Percentiles rank a stretch among this genome's conserved stretches.
Evolutionary conservation across 2,329 filamentous ascomycete species (phyloP).

Genomic region (Botrytis medusae): DNA sequence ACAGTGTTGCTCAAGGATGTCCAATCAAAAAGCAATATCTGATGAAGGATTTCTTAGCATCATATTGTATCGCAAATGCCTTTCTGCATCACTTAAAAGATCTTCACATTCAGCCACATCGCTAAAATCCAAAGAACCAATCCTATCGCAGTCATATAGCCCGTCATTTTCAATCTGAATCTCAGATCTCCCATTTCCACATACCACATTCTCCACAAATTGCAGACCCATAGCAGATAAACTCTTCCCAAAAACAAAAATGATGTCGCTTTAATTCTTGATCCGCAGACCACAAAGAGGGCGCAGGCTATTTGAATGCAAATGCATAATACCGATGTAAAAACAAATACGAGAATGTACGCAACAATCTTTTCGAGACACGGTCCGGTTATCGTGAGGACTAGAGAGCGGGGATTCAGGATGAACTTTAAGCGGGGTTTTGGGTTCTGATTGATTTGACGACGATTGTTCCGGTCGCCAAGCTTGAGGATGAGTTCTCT

Average conservation of each 20-base stretch:
- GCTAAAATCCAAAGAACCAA: neutral
- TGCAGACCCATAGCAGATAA: neutral
- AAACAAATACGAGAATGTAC: fast-evolving
- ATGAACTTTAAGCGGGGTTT: neutral
- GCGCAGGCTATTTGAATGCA: neutral
- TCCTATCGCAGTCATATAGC: neutral
- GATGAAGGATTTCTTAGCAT: neutral
- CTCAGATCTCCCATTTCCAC: neutral
- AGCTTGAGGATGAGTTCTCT: neutral
- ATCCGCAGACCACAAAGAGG: neutral
- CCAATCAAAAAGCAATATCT: neutral
- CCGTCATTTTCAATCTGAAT: neutral
- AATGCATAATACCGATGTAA: neutral
- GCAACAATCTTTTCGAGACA: neutral
- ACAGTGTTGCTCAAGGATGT: neutral
- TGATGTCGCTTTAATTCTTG: neutral
- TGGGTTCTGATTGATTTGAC: neutral
- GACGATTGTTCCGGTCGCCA: neutral
- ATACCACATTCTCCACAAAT: neutral
- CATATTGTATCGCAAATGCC: neutral
- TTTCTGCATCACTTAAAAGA: neutral
- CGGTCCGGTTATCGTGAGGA: neutral
- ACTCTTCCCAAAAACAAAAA: neutral
- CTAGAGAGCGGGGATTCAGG: neutral
- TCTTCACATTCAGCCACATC: neutral